Conservation (phyloP, 768 basidiomycete species). For the Saitozyma sp. region DNA sequence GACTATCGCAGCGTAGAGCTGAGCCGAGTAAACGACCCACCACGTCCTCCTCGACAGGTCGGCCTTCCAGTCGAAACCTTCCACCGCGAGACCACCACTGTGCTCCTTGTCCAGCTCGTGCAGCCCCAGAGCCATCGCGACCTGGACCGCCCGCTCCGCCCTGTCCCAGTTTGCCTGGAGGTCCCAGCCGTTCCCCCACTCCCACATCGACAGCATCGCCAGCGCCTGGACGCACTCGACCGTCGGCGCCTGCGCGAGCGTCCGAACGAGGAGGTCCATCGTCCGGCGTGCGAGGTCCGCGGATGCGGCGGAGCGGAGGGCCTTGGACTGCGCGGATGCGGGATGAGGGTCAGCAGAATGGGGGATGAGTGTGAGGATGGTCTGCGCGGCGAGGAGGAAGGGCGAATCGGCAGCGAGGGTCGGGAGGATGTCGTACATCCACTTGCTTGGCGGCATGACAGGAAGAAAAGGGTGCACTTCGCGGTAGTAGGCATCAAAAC, state of each 20-base stretch:
- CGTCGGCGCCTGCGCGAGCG: constrained; percentile 17
- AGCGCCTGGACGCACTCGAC: constrained; percentile 49
- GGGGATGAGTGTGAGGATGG: constrained; percentile 45
- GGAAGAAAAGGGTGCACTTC: no score
- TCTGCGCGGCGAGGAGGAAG: constrained; percentile 46
- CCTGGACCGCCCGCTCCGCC: constrained; percentile 33
- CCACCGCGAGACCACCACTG: constrained; percentile 15
- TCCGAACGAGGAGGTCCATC: constrained; percentile 25
- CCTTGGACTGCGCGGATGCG: constrained; percentile 39
- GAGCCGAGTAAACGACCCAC: constrained; percentile 44
- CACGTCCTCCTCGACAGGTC: constrained; percentile 51
- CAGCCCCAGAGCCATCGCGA: constrained; percentile 48
- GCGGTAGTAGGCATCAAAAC: no score
- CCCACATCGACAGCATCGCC: constrained; percentile 45
- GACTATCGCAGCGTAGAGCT: constrained; percentile 39
- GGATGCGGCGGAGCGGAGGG: constrained; percentile 32
- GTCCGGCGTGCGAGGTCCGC: constrained; percentile 30
- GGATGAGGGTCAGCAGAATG: constrained; percentile 41
- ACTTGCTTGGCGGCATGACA: no score
- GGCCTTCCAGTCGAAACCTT: constrained; percentile 43
- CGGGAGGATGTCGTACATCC: constrained; percentile 24
- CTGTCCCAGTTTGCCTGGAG: constrained; percentile 27
- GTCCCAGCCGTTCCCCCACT: constrained; percentile 42
- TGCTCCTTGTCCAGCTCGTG: constrained; percentile 42
- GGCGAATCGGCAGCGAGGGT: constrained; percentile 41